Evolutionary conservation across 345 rosid species (phyloP).

Genomic region (Ricinus communis): DNA sequence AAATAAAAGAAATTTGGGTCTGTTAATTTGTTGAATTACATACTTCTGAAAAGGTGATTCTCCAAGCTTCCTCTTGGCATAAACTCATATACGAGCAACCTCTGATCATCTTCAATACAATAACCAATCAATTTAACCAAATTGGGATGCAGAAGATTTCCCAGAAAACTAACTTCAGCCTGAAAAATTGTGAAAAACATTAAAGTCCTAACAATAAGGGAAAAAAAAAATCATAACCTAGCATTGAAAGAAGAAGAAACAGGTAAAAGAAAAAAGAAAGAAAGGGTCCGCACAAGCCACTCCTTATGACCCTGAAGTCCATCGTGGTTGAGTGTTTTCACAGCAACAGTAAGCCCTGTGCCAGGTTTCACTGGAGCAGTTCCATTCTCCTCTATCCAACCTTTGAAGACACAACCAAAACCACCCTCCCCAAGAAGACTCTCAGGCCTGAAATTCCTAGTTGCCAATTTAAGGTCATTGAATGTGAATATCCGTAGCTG

Average conservation of each 20-base stretch:
- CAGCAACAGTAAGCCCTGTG: conserved; percentile 32
- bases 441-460: conserved; percentile 32
- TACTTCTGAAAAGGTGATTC: conserved; percentile 38
- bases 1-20: neutral
- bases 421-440: conserved; percentile 39
- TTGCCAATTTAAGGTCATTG: conserved; percentile 29
- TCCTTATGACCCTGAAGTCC: conserved; percentile 37
- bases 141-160: conserved; percentile 32
- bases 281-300: conserved; percentile 24
- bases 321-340: conserved; percentile 33
- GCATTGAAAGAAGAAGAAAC: neutral
- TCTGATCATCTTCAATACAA: conserved; percentile 36
- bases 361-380: conserved; percentile 37
- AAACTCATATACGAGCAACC: conserved; percentile 31
- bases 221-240: conserved; percentile 3
- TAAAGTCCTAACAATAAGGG: neutral
- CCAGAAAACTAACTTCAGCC: conserved; percentile 36
- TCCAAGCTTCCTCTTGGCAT: conserved; percentile 38
- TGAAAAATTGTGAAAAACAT: conserved; percentile 5
- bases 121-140: conserved; percentile 35
- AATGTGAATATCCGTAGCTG: conserved; percentile 28
- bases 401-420: conserved; percentile 36
- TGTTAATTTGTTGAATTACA: conserved; percentile 8
- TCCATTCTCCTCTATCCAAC: conserved; percentile 32
- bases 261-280: neutral